These are phyloP conservation scores for Colletotrichum horii DNA, from an alignment of 2,329 filamentous ascomycete genomes.

Conservation along the genomic window DNA sequence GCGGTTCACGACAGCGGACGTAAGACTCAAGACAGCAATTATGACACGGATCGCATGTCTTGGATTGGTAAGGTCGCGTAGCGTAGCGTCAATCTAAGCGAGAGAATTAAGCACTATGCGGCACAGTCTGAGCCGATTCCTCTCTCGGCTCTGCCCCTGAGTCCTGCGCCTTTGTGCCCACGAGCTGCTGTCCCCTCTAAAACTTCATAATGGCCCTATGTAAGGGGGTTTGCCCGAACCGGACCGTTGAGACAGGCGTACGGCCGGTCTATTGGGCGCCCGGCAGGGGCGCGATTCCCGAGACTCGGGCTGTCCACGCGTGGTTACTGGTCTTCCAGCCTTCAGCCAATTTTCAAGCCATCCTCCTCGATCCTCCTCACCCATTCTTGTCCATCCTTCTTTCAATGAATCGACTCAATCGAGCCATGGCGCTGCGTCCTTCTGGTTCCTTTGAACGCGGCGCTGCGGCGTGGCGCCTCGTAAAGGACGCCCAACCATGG, in stretches of 20 bases:
- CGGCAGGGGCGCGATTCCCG: conserved; percentile 6
- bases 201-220: neutral
- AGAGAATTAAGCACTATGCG: neutral
- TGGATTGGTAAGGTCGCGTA: neutral
- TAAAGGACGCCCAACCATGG: neutral
- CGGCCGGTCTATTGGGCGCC: neutral
- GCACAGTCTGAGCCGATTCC: neutral
- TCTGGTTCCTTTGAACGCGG: neutral
- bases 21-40: neutral
- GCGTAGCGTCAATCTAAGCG: neutral
- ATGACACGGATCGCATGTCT: neutral
- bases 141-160: neutral
- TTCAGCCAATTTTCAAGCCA: neutral
- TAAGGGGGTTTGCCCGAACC: neutral
- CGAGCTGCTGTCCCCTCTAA: neutral
- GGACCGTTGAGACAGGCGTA: neutral
- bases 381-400: neutral
- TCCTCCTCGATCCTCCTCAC: neutral
- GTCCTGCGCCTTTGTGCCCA: neutral
- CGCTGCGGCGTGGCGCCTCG: neutral
- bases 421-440: neutral
- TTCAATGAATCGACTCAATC: neutral
- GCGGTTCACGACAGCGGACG: neutral
- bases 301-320: neutral
- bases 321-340: neutral